These are phyloP conservation scores for Colletotrichum kahawae DNA, from an alignment of 2,329 filamentous ascomycete genomes.

Conservation along the genomic window DNA sequence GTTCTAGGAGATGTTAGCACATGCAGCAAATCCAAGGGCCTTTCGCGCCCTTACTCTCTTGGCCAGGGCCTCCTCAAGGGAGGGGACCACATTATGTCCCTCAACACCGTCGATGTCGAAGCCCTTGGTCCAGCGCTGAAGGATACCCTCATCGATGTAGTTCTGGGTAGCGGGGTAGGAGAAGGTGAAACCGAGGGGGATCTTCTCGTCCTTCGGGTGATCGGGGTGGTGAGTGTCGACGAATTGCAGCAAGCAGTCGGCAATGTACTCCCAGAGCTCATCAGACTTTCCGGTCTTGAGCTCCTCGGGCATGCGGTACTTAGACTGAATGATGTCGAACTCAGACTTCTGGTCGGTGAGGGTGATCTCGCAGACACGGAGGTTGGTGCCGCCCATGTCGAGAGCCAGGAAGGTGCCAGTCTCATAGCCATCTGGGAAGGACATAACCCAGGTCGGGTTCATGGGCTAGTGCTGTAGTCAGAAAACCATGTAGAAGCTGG, in stretches of 20 bases:
- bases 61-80: constrained; percentile 79
- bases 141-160: constrained; percentile 89
- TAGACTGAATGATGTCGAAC: constrained; percentile 94
- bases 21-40: background rate
- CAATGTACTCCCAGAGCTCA: constrained; percentile 94
- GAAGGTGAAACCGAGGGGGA: constrained; percentile 93
- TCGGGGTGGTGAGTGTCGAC: constrained; percentile 83
- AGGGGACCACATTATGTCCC: constrained; percentile 86
- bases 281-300: constrained; percentile 85
- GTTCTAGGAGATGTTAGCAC: constrained; percentile 54
- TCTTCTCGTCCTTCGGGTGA: constrained; percentile 62
- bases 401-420: constrained; percentile 87
- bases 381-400: constrained; percentile 95
- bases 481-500: background rate
- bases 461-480: constrained; percentile 71
- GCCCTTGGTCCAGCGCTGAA: constrained; percentile 97
- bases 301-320: constrained; percentile 93
- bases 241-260: constrained; percentile 90
- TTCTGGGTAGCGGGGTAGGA: constrained; percentile 94
- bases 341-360: constrained; percentile 86
- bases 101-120: constrained; percentile 94
- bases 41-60: constrained; percentile 56
- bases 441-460: constrained; percentile 97
- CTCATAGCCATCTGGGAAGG: constrained; percentile 85
- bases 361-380: constrained; percentile 92